Evolutionary conservation across 768 basidiomycete species (phyloP).

Genomic region (Lentinula sp.): DNA sequence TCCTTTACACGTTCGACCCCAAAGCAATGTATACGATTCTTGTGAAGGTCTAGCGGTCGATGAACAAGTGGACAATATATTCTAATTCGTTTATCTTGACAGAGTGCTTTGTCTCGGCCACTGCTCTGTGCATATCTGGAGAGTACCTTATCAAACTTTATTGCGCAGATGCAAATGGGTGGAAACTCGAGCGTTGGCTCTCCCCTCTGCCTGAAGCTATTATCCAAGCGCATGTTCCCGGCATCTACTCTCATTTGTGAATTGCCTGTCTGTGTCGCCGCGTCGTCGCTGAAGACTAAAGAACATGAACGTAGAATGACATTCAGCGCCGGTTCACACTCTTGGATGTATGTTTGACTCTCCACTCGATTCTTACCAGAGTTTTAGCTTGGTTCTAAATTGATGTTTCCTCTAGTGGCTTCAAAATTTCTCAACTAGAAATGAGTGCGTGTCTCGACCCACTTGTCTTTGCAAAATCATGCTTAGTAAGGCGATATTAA

Average conservation of each 20-base stretch:
- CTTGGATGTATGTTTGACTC: constrained; percentile 27
- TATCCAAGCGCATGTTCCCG: constrained; percentile 24
- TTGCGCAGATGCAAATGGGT: constrained; percentile 29
- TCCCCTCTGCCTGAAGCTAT: constrained; percentile 25
- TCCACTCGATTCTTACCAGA: neutral
- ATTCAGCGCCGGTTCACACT: constrained; percentile 33
- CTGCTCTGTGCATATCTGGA: neutral
- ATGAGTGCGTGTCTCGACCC: neutral
- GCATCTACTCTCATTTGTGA: constrained; percentile 30
- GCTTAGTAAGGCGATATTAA: no score
- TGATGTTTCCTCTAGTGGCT: neutral
- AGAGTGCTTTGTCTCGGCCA: constrained; percentile 23
- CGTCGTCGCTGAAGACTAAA: neutral
- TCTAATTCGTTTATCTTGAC: neutral
- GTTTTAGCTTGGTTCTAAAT: neutral
- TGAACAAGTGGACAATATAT: no score
- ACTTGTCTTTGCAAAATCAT: neutral
- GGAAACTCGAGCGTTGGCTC: constrained; percentile 43
- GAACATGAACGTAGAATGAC: constrained; percentile 27
- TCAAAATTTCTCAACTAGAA: constrained; percentile 4
- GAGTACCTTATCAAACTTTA: neutral
- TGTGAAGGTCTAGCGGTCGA: neutral
- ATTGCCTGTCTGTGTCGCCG: neutral
- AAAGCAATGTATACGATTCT: constrained; percentile 2
- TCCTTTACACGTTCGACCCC: neutral